Base-by-base conservation (phyloP, 345 rosid species). In the Microthlaspi erraticum region DNA sequence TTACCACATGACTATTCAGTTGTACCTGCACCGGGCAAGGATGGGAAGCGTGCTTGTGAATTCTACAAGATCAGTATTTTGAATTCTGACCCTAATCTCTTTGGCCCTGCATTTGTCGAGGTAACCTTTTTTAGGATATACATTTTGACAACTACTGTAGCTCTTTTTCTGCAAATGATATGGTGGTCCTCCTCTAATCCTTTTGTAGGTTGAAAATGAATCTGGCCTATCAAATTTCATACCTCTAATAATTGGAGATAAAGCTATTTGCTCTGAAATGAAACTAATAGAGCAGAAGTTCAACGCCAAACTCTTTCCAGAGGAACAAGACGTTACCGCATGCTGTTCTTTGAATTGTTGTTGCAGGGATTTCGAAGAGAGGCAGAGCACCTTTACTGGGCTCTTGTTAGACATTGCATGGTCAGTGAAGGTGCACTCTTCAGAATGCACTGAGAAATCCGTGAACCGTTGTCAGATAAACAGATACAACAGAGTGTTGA, bases 41-140 rank as follows among this genome's bases (percentile, higher is more conserved):
- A 66, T 59, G 81, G 79, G 71, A 83, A 80, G 64, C 58, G 73
- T 65, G 18, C 75, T 58, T 65, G 76, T 78, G n/a, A n/a, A 84
- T 69, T 88, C 46, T 91, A 78, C 87, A 87, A 84, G 71, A 82
- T 94, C 75, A 55, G 11, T 45, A 75, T 88, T 70, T 78, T 83
- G 64, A 80, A 56, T 42, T 75, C 81, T 39, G 91, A 91, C 64
- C 87, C 91, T 23, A 71, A 81, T 80, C 74, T 76, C 52, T 78
- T 79, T 77, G 99, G 99, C 78, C 99, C 99, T 70, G 97, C 95
- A 55, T 94, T 94, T 85, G 78, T 91, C 62, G 99, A 94, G 91
- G 99, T 89, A 71, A 11, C 57, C 43, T 64, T 14, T 48, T 38
- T 17, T 6, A 42, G 7, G 64, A 70, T 69, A n/a, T 39, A 16